Evolutionary conservation across 2,329 filamentous ascomycete genomes (phyloP).

Genomic region (Penicillium janthinellum): DNA sequence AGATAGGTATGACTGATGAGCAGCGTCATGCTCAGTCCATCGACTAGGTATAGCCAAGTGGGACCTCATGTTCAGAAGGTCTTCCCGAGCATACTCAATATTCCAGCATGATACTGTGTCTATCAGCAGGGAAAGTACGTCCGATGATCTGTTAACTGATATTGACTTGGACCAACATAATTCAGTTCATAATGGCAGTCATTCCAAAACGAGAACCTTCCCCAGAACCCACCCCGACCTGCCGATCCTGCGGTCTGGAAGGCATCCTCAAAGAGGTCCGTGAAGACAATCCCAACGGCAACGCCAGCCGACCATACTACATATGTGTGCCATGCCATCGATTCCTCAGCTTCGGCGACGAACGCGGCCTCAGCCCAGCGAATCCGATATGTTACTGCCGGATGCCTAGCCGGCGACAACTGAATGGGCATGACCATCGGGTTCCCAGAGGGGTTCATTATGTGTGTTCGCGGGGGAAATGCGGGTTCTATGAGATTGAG

Average conservation of each 20-base stretch:
- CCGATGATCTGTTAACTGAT: not conserved
- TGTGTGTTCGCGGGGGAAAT: constrained; percentile 10
- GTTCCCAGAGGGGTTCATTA: constrained; percentile 8
- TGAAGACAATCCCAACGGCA: constrained; percentile 2
- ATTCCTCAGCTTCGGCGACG: constrained; percentile 12
- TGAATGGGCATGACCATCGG: not conserved
- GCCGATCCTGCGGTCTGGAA: not conserved
- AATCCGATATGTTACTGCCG: constrained; percentile 12
- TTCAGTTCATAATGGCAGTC: not conserved
- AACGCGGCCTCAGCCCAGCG: constrained; percentile 4
- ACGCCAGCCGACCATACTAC: constrained; percentile 10
- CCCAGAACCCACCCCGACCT: not conserved
- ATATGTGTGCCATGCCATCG: constrained; percentile 1
- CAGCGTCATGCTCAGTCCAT: not conserved
- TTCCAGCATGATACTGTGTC: not conserved
- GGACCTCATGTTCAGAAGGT: not conserved
- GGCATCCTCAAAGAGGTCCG: not conserved
- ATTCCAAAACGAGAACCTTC: not conserved
- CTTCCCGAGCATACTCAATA: not conserved
- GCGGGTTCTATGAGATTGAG: constrained; percentile 3
- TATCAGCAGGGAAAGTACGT: not conserved
- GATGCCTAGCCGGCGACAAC: constrained; percentile 6
- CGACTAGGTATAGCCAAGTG: not conserved
- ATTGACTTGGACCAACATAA: not conserved
- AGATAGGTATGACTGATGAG: not conserved